Percentiles rank a stretch among this genome's conserved stretches.
These are phyloP conservation scores for Trichoderma parareesei DNA, from an alignment of 495 filamentous ascomycete genomes.

Conservation along the genomic window DNA sequence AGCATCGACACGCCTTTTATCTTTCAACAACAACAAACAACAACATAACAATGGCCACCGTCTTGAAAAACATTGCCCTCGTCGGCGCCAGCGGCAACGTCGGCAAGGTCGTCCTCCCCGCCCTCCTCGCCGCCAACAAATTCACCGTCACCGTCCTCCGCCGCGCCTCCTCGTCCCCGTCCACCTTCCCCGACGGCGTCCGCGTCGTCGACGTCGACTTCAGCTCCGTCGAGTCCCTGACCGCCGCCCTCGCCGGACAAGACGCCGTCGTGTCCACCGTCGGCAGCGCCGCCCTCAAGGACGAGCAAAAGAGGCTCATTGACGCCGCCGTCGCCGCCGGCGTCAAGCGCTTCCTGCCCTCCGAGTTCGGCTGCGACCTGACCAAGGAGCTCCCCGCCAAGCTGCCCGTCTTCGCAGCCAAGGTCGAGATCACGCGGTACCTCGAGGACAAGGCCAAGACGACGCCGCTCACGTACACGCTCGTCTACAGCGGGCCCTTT, in stretches of 20 bases:
- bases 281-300: conserved; percentile 12
- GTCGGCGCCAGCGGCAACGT: conserved; percentile 38
- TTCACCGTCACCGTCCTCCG: conserved; percentile 74
- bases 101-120: conserved; percentile 40
- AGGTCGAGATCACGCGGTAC: conserved; percentile 33
- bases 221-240: conserved; percentile 37
- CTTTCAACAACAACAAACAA: not conserved
- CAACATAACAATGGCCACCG: conserved; percentile 14
- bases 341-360: conserved; percentile 47
- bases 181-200: conserved; percentile 23
- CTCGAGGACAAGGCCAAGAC: conserved; percentile 32
- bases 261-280: conserved; percentile 40
- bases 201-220: conserved; percentile 41
- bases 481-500: conserved; percentile 37
- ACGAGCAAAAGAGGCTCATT: conserved; percentile 32
- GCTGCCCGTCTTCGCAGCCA: conserved; percentile 38
- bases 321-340: conserved; percentile 43
- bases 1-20: not conserved
- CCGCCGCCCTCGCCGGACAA: conserved; percentile 33
- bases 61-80: conserved; percentile 28
- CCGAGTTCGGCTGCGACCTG: conserved; percentile 45
- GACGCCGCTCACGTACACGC: conserved; percentile 36
- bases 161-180: conserved; percentile 27
- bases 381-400: conserved; percentile 22
- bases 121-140: conserved; percentile 82